Evolutionary conservation across 768 basidiomycete species (phyloP).

Genomic region (Fomitopsis serialis): DNA sequence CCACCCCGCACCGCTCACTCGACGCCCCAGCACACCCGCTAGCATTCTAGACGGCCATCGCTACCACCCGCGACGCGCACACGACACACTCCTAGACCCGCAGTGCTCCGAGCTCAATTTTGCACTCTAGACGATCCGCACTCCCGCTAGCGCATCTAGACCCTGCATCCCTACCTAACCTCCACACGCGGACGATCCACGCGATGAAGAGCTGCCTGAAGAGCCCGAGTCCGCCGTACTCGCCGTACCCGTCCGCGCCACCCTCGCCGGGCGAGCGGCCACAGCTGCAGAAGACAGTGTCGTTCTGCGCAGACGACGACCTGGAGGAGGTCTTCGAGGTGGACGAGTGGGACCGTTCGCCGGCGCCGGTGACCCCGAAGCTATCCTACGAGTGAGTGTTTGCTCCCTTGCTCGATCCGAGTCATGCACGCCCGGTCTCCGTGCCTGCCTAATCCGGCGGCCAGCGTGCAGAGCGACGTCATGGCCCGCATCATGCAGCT

Average conservation of each 20-base stretch:
- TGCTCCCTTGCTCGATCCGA: not conserved
- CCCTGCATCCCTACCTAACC: not conserved
- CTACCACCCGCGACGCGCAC: not conserved
- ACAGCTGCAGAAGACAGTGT: conserved; percentile 48
- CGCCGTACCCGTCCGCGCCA: conserved; percentile 5
- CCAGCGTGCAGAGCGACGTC: conserved; percentile 2
- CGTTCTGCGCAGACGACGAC: conserved; percentile 48
- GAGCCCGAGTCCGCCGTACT: not conserved
- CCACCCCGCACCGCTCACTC: not conserved
- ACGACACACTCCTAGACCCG: not conserved
- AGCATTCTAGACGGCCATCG: not conserved
- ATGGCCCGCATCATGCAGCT: not conserved
- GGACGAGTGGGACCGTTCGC: conserved; percentile 79
- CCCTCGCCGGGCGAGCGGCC: conserved; percentile 12
- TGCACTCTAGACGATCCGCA: not conserved
- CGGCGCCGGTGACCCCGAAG: conserved; percentile 54
- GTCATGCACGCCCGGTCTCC: not conserved
- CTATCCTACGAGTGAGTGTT: conserved; percentile 63
- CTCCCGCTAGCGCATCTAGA: not conserved
- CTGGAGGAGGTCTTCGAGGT: conserved; percentile 57
- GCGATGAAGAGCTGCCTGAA: conserved; percentile 19
- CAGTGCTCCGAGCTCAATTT: not conserved
- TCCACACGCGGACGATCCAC: not conserved
- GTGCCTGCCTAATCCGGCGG: not conserved
- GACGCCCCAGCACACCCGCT: not conserved